Evolutionary conservation across 805 yeast genomes (phyloP).

Genomic region (Wickerhamomyces canadensis): DNA sequence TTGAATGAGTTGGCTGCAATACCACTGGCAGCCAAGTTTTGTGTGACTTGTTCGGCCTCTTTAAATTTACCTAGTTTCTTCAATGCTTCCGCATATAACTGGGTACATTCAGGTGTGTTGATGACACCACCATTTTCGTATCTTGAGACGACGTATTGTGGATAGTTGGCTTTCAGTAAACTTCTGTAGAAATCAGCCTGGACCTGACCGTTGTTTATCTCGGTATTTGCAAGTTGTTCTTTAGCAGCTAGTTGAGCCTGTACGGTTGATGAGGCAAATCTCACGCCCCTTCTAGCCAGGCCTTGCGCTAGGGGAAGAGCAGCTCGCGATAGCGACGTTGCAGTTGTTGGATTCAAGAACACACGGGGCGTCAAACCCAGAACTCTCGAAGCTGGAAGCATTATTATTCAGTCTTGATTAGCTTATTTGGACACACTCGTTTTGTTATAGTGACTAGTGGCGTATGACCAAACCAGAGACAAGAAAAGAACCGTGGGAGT

Average conservation of each 20-base stretch:
- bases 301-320: conserved; percentile 1
- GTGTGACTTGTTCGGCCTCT: conserved; percentile 67
- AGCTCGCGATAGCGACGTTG: no score
- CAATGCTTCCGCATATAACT: conserved; percentile 75
- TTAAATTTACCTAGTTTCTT: conserved; percentile 69
- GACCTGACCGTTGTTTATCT: conserved; percentile 56
- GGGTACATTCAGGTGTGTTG: conserved; percentile 70
- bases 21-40: conserved; percentile 35
- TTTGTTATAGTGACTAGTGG: no score
- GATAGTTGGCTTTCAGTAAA: conserved; percentile 74
- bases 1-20: conserved; percentile 4
- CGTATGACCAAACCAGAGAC: no score
- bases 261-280: conserved; percentile 19
- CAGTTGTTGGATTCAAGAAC: neutral
- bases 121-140: conserved; percentile 95
- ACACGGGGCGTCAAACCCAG: neutral
- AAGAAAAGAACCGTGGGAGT: no score
- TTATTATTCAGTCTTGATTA: no score
- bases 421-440: no score
- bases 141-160: conserved; percentile 93
- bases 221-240: conserved; percentile 85
- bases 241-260: conserved; percentile 43
- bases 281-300: conserved; percentile 4
- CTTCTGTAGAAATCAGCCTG: conserved; percentile 84
- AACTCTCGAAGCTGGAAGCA: neutral